Evolutionary conservation across 2,329 filamentous ascomycete genomes (phyloP), one percentile per base, ranked within the genome.

Genomic region (Aspergillus sp.): DNA sequence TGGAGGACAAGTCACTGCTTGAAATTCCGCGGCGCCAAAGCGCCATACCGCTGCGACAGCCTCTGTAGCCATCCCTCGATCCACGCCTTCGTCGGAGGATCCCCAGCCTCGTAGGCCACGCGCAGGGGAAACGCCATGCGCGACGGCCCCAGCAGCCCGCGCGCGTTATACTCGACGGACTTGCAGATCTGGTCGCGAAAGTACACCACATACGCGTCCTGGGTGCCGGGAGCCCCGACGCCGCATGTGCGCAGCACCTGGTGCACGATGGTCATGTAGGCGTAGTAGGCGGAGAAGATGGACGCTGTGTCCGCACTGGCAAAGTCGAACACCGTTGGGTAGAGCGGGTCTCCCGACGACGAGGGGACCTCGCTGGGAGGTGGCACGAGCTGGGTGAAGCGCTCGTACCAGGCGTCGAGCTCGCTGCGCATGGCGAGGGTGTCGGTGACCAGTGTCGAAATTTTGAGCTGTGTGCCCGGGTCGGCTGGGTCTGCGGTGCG

Each of bases 111-210:
- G 7, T 63, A 60, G 9, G 57, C 63, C 17, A 66, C 63, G 9
- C 56, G 58, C 19, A 67, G 45, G 7, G 64, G 49, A 40, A 68
- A 67, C 2, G 58, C 65, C 54, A 66, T 56, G 50, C 63, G 56
- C 45, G 60, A 67, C 5, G 63, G 65, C 0, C 65, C 65, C 13
- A 68, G 47, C 3, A 62, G 45, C 3, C 64, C 66, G 6, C 53
- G 54, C 5, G 58, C 47, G 36, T 55, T 59, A 34, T 62, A 66
- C 50, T 67, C 64, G n/a, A 68, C 58, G 0, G 65, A 67, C 42
- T 55, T 62, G 55, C 66, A 68, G n/a, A 68, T 67, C 50, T 63
- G 63, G 48, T 67, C 64, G 14, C 60, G 57, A 20, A 59, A 68
- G 50, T 60, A 62, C 16, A 48, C 19, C 10, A 63, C 55, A 58